Evolutionary conservation across 495 filamentous ascomycete species (phyloP).

Genomic region (Jackrogersella minutella): DNA sequence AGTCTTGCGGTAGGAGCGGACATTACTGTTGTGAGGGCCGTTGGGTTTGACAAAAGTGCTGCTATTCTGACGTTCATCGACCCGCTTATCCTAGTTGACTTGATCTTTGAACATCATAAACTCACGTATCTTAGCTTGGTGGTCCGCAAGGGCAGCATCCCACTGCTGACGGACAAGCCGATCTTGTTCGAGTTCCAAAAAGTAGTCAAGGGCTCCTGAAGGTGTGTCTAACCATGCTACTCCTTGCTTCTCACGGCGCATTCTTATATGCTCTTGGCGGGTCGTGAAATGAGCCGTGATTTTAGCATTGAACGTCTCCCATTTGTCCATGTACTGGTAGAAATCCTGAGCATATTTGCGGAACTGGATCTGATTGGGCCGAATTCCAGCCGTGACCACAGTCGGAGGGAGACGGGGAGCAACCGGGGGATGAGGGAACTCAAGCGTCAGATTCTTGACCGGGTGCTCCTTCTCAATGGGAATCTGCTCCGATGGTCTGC

Average conservation of each 20-base stretch:
- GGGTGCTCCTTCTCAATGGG: conserved; percentile 49
- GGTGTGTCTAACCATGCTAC: conserved; percentile 59
- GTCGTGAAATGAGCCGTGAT: conserved; percentile 73
- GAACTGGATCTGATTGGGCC: conserved; percentile 60
- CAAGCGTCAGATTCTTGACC: conserved; percentile 51
- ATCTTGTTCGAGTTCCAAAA: conserved; percentile 70
- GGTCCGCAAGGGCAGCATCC: conserved; percentile 68
- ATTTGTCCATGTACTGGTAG: conserved; percentile 72
- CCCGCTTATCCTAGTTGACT: conserved; percentile 29
- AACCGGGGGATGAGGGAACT: conserved; percentile 70
- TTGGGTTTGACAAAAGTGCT: background rate
- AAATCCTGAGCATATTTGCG: conserved; percentile 68
- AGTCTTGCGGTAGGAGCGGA: background rate
- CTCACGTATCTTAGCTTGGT: conserved; percentile 66
- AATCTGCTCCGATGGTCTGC: conserved; percentile 60
- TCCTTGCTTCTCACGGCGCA: conserved; percentile 50
- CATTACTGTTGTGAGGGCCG: no score
- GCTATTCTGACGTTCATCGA: conserved; percentile 1
- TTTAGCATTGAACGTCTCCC: conserved; percentile 68
- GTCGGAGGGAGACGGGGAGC: conserved; percentile 56
- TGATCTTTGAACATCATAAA: conserved; percentile 65
- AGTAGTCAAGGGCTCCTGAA: conserved; percentile 64
- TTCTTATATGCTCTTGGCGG: conserved; percentile 63
- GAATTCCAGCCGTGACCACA: conserved; percentile 45
- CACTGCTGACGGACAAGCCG: conserved; percentile 68